Evolutionary conservation across 78 protist genomes (phyloP).

Genomic region (Tieghemostelium lacteum): DNA sequence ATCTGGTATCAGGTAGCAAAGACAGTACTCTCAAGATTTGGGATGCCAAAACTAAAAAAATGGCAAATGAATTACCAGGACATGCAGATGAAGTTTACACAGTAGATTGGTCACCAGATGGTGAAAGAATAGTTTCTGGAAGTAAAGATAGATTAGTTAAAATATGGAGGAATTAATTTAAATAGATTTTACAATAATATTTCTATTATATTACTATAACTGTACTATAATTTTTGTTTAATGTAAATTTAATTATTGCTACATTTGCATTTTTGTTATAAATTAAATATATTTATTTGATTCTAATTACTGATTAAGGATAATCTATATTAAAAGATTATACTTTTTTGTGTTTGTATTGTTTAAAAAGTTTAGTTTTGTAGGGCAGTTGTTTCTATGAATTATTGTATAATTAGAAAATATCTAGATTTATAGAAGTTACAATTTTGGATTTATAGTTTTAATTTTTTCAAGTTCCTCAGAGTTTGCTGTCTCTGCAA

Average conservation of each 20-base stretch:
- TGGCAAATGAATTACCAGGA: slow-evolving; percentile 96
- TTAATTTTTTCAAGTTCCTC: not conserved
- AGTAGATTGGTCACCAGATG: slow-evolving; percentile 99
- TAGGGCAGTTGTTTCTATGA: too few species aligned
- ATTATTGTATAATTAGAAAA: too few species aligned
- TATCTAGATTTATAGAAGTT: too few species aligned
- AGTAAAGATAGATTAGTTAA: slow-evolving; percentile 93
- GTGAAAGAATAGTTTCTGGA: slow-evolving; percentile 95
- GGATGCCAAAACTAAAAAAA: slow-evolving; percentile 84
- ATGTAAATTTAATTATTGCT: too few species aligned
- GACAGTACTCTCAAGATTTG: slow-evolving; percentile 97
- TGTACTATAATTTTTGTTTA: too few species aligned
- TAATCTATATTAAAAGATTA: too few species aligned
- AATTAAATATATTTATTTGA: too few species aligned
- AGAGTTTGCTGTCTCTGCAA: not conserved
- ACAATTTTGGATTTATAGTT: not conserved
- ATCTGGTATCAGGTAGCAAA: slow-evolving; percentile 91
- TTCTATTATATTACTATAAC: too few species aligned
- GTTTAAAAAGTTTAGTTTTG: too few species aligned
- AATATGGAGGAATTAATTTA: slow-evolving; percentile 40
- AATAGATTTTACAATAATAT: not conserved
- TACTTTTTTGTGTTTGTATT: too few species aligned
- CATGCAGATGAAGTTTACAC: slow-evolving; percentile 98
- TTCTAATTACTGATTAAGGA: too few species aligned
- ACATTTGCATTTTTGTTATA: too few species aligned